Base-by-base conservation (phyloP, 2,329 filamentous ascomycete species). In the Dactylellina sp. region DNA sequence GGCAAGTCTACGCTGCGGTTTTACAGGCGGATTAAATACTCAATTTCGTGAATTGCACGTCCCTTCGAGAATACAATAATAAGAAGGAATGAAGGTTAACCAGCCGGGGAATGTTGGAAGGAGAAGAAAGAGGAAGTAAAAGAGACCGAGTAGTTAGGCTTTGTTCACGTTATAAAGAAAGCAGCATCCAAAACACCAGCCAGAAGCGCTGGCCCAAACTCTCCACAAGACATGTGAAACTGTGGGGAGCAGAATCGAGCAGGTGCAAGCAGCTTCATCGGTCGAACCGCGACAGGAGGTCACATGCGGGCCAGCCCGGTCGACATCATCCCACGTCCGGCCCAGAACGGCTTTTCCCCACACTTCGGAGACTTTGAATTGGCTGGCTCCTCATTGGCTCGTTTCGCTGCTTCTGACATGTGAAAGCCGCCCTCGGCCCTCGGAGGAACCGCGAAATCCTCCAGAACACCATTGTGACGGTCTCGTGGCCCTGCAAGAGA, bases 341-440 rank as follows among this genome's bases (percentile, higher is more conserved):
- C 47, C 52, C 20, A 5, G 7, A 20, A 32, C 63, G 53, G 53
- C 53, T 35, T 53, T 68, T 68, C 63, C 63, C 63, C 63, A 68
- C 63, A 68, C 44, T 68, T 59, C 63, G 53, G 63, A 60, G 12
- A 44, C 53, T 59, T 57, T 37, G 40, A 53, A 64, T 71, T 60
- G 24, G 44, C 59, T 14, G 66, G n/a, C 16, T 11, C 16, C 35
- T 53, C n/a, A 71, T 71, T 71, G 66, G 66, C 14, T 35, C 39
- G 35, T 6, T 32, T 44, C 32, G 5, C n/a, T 2, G 2, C 28
- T 24, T 46, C 11, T 72, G 39, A 44, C 68, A 72, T 72, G 68
- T 72, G 68, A 72, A 72, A 64, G 52, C 32, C 5, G 39, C 32
- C 50, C 53, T 72, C 68, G 68, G 68, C 35, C 68, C 68, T 72